A percentile compares a stretch with the other conserved stretches of the same genome.
These are phyloP conservation scores for Claviceps spartinae DNA, from an alignment of 2,329 filamentous ascomycete species.

Conservation along the genomic window DNA sequence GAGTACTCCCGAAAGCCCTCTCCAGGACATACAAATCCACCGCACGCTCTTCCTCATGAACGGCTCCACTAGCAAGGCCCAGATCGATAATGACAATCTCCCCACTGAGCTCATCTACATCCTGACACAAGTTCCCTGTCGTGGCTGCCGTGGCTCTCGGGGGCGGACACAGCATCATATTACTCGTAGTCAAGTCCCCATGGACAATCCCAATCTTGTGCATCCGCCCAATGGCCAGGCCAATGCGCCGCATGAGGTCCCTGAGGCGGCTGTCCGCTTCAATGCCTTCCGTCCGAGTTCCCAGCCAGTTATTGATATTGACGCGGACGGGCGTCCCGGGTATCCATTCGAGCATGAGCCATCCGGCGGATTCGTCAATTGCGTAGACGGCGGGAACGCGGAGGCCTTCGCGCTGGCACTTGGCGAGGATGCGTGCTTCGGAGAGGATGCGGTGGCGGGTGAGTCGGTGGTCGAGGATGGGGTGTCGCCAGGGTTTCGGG, in stretches of 20 bases:
- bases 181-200: constrained; percentile 93
- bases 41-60: constrained; percentile 81
- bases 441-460: constrained; percentile 78
- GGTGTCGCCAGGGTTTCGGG: constrained; percentile 82
- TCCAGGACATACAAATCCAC: constrained; percentile 95
- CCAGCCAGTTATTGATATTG: constrained; percentile 56
- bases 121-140: constrained; percentile 7
- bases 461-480: constrained; percentile 72
- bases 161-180: constrained; percentile 61
- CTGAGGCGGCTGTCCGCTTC: constrained; percentile 38
- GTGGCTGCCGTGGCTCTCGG: neutral
- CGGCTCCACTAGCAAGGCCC: constrained; percentile 69
- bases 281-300: constrained; percentile 25
- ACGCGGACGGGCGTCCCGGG: constrained; percentile 57
- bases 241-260: constrained; percentile 56
- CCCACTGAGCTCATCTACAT: constrained; percentile 36
- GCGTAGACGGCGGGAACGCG: constrained; percentile 71
- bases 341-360: constrained; percentile 79
- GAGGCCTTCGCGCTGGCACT: constrained; percentile 66
- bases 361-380: constrained; percentile 48
- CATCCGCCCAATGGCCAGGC: constrained; percentile 56
- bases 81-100: constrained; percentile 91
- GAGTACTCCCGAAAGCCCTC: constrained; percentile 85
- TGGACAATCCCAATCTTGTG: constrained; percentile 82
- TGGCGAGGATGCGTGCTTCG: constrained; percentile 74